Evolutionary conservation across 1,284 basidiomycete genomes (phyloP).

Genomic region (Puccinia horiana): DNA sequence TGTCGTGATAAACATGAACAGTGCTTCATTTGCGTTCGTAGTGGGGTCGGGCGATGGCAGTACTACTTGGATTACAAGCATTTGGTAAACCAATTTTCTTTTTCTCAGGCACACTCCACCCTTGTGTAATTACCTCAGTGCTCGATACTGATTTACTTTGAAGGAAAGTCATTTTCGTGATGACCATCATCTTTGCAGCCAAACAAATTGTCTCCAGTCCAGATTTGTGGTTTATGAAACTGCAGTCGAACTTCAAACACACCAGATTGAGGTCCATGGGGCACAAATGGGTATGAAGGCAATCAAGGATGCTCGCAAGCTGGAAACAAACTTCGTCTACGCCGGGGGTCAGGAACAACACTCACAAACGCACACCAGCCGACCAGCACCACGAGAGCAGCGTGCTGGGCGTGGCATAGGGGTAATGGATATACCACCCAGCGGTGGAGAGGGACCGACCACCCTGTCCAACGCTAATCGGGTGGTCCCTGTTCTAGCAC

Average conservation of each 20-base stretch:
- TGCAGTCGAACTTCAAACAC: constrained; percentile 83
- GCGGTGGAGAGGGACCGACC: constrained; percentile 55
- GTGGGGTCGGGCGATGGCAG: constrained; percentile 71
- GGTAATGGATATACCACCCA: constrained; percentile 50
- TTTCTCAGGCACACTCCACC: not conserved
- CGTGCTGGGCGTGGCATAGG: constrained; percentile 44
- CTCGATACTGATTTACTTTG: constrained; percentile 3
- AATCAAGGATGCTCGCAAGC: constrained; percentile 72
- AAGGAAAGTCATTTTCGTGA: constrained; percentile 56
- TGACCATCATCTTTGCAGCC: constrained; percentile 75
- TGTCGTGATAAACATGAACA: constrained; percentile 94
- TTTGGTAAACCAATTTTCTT: constrained; percentile 50
- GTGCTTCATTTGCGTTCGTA: constrained; percentile 84
- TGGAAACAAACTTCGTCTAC: constrained; percentile 79
- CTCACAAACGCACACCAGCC: constrained; percentile 5
- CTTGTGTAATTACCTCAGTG: constrained; percentile 51
- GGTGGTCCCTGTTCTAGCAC: constrained; percentile 55
- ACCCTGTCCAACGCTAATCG: constrained; percentile 58
- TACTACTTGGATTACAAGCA: constrained; percentile 68
- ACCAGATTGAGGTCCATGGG: constrained; percentile 83
- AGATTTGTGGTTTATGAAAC: constrained; percentile 95
- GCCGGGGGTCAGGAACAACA: constrained; percentile 63
- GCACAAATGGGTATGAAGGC: constrained; percentile 76
- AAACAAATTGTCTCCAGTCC: constrained; percentile 73
- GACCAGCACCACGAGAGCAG: constrained; percentile 47